A percentile compares a stretch with the other conserved stretches of the same genome.
Conservation (phyloP, 2,329 filamentous ascomycete species). For the Monosporascus sp. region DNA sequence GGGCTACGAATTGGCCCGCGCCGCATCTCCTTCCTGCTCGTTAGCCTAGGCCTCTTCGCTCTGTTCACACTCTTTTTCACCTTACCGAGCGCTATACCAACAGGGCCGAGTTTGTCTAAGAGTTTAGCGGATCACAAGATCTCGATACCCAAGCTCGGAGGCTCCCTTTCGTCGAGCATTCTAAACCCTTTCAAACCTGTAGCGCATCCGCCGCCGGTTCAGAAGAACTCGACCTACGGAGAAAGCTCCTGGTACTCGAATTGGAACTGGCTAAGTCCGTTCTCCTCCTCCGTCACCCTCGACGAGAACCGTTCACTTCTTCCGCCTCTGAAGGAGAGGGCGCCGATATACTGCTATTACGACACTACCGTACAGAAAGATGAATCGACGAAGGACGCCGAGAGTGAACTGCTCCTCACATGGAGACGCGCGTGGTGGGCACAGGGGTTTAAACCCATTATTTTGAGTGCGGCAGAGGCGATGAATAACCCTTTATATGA, state of each 20-base stretch:
- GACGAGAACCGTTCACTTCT: slow-evolving; percentile 81
- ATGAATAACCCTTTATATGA: slow-evolving; percentile 76
- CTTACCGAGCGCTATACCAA: slow-evolving; percentile 42
- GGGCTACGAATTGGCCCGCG: slow-evolving; percentile 47
- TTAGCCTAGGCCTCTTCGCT: slow-evolving; percentile 46
- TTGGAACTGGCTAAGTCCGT: slow-evolving; percentile 87
- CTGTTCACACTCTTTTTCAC: slow-evolving; percentile 48
- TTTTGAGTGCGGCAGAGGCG: slow-evolving; percentile 74
- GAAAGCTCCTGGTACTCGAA: slow-evolving; percentile 81
- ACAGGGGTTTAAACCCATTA: slow-evolving; percentile 80
- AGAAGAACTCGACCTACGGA: slow-evolving; percentile 72
- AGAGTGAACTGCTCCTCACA: slow-evolving; percentile 72
- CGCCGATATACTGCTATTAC: slow-evolving; percentile 87
- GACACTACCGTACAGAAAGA: slow-evolving; percentile 62
- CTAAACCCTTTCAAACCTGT: slow-evolving; percentile 64
- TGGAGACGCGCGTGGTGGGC: slow-evolving; percentile 97
- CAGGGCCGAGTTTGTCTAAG: slow-evolving; percentile 42
- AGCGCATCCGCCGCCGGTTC: slow-evolving; percentile 65
- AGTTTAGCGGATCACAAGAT: slow-evolving; percentile 43
- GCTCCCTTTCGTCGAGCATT: slow-evolving; percentile 41
- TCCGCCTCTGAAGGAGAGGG: slow-evolving; percentile 65
- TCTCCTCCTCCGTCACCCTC: slow-evolving; percentile 72
- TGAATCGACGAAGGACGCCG: slow-evolving; percentile 60
- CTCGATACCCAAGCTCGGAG: slow-evolving; percentile 43
- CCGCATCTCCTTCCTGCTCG: slow-evolving; percentile 47